Percentiles rank a stretch among this genome's conserved stretches.
Conservation (phyloP, 345 rosid genomes). For the Schrenkiella parvula region DNA sequence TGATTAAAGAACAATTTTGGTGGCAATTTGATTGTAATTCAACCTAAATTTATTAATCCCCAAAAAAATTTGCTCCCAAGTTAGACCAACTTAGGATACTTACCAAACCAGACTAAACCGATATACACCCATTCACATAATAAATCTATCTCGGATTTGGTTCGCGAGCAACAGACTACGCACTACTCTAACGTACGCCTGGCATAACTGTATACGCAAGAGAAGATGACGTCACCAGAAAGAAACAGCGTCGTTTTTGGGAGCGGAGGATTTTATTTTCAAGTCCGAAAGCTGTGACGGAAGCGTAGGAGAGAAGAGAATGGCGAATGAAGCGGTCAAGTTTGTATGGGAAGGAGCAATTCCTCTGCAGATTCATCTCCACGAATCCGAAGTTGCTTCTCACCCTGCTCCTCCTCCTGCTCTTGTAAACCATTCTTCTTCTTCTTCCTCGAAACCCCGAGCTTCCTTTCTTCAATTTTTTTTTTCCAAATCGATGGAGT, state of each 20-base stretch:
- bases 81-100: background rate
- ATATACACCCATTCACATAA: no score
- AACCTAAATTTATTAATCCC: no score
- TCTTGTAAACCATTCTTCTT: conserved; percentile 31
- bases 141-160: background rate
- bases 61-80: background rate
- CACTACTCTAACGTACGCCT: conserved; percentile 16
- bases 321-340: conserved; percentile 60
- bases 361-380: conserved; percentile 83
- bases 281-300: background rate
- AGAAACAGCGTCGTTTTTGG: conserved; percentile 20
- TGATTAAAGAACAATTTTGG: no score
- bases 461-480: background rate
- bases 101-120: background rate
- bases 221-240: conserved; percentile 11
- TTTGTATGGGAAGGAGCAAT: conserved; percentile 89
- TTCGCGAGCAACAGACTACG: background rate
- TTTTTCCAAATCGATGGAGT: no score
- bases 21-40: no score
- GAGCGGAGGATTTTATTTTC: background rate
- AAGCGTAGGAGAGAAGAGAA: conserved; percentile 6
- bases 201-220: background rate
- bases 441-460: no score
- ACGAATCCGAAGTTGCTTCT: conserved; percentile 81
- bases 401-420: conserved; percentile 86